A percentile compares a stretch with the other conserved stretches of the same genome.
These are phyloP conservation scores for Kodamaea hsintzibuensis DNA, from an alignment of 805 yeast species.

Conservation along the genomic window DNA sequence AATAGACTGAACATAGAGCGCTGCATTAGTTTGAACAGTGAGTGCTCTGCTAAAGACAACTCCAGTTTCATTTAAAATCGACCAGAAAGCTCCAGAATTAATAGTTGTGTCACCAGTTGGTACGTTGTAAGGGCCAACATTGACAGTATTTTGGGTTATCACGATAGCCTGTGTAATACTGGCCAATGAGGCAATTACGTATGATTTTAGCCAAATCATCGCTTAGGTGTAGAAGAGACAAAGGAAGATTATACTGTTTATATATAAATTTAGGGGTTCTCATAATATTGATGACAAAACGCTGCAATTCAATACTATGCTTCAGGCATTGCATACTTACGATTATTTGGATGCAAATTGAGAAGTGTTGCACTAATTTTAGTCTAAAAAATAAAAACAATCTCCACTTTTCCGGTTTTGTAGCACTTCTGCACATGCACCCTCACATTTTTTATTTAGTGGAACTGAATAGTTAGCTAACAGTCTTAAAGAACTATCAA, in stretches of 20 bases:
- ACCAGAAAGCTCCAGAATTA: constrained; percentile 16
- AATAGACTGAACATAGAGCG: constrained; percentile 15
- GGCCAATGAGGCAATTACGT: not conserved
- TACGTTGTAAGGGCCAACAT: not conserved
- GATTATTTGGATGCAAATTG: not conserved
- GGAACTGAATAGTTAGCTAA: not conserved
- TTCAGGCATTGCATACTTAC: not conserved
- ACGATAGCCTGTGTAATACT: not conserved
- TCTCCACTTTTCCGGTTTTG: not conserved
- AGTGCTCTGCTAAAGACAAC: constrained; percentile 14
- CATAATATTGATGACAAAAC: not conserved
- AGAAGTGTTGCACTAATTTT: not conserved
- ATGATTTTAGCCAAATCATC: not conserved
- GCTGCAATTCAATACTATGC: too few species aligned
- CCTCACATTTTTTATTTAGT: not conserved
- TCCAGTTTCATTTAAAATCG: constrained; percentile 15
- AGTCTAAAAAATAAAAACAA: not conserved
- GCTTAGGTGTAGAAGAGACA: not conserved
- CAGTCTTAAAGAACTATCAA: not conserved
- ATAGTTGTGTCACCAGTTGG: constrained; percentile 10
- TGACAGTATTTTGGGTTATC: not conserved
- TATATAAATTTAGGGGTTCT: not conserved
- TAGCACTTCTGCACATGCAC: not conserved
- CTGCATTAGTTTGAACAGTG: constrained; percentile 14
- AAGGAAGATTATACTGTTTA: not conserved